Percentiles rank a stretch among this genome's conserved stretches.
phyloP scores from a whole-genome alignment of 1,284 basidiomycete species.

The Cryptococcus deneoformans region DNA sequence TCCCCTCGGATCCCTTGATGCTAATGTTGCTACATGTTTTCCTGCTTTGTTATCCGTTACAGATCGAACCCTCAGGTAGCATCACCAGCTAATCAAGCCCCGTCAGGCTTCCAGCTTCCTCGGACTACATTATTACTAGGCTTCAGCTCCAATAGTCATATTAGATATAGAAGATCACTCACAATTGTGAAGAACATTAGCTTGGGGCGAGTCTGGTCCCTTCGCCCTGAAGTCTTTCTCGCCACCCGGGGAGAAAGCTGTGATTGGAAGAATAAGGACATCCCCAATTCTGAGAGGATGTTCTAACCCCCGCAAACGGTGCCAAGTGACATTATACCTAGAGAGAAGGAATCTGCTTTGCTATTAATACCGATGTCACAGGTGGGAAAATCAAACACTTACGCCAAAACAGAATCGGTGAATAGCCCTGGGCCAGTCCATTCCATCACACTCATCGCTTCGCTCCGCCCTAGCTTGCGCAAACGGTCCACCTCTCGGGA shows the following conservation, averaged over 20 bases:
- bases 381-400: constrained; percentile 9
- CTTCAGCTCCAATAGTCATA: too few relatives aligned
- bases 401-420: constrained; percentile 42
- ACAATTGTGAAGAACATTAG: constrained; percentile 38
- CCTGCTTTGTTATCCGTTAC: too few relatives aligned
- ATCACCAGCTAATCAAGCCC: too few relatives aligned
- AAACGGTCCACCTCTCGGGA: constrained; percentile 14
- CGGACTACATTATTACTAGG: too few relatives aligned
- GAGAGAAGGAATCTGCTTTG: constrained; percentile 39
- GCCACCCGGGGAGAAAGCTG: constrained; percentile 45
- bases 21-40: too few relatives aligned
- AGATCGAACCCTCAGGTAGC: too few relatives aligned
- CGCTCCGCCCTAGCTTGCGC: constrained; percentile 11
- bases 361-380: not conserved
- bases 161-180: constrained; percentile 5
- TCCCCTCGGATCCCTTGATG: too few relatives aligned
- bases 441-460: constrained; percentile 45
- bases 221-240: constrained; percentile 33
- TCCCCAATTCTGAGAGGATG: constrained; percentile 48
- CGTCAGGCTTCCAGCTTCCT: too few relatives aligned
- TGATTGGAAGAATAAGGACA: constrained; percentile 47
- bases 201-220: constrained; percentile 28
- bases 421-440: constrained; percentile 48
- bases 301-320: constrained; percentile 37
- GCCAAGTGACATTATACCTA: constrained; percentile 47